Conservation (phyloP, 2,329 filamentous ascomycete genomes). For the Acarospora socialis region DNA sequence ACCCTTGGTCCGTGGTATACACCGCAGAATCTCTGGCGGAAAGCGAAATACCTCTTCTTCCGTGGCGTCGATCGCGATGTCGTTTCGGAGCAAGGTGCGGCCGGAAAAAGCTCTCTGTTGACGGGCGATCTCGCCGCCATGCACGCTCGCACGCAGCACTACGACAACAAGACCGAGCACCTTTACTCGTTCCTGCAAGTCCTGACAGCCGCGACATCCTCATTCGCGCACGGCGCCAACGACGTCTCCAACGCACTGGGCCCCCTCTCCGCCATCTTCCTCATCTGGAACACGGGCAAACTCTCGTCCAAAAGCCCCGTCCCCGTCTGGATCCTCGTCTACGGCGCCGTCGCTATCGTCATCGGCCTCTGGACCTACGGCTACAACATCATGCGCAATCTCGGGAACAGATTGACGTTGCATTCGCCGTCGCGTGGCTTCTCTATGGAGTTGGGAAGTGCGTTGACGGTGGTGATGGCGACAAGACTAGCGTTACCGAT, state of each 20-base stretch:
- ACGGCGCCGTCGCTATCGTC: conserved; percentile 25
- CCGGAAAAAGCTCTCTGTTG: too few species aligned
- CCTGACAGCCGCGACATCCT: conserved; percentile 27
- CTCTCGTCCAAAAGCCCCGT: conserved; percentile 21
- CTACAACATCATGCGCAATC: conserved; percentile 26
- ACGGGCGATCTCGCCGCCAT: conserved; percentile 58
- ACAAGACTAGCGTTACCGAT: conserved; percentile 23
- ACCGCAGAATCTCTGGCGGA: conserved; percentile 27
- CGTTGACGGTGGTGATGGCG: conserved; percentile 25
- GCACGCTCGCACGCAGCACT: conserved; percentile 29
- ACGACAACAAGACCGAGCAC: conserved; percentile 35
- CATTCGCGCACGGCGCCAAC: conserved; percentile 32
- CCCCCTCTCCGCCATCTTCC: conserved; percentile 27
- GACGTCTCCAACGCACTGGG: conserved; percentile 30
- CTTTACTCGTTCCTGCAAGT: conserved; percentile 33
- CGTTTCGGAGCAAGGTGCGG: too few species aligned
- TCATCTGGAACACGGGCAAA: conserved; percentile 21
- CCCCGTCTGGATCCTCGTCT: conserved; percentile 27
- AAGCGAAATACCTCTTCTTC: conserved; percentile 30
- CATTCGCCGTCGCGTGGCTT: conserved; percentile 25
- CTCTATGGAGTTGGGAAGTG: conserved; percentile 28
- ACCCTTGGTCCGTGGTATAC: too few species aligned
- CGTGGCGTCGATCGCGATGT: conserved; percentile 30
- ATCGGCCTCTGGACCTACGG: conserved; percentile 29
- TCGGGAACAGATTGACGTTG: conserved; percentile 30